Evolutionary conservation across 1,284 basidiomycete species (phyloP).

Genomic region (Sanghuangporus weigelae): DNA sequence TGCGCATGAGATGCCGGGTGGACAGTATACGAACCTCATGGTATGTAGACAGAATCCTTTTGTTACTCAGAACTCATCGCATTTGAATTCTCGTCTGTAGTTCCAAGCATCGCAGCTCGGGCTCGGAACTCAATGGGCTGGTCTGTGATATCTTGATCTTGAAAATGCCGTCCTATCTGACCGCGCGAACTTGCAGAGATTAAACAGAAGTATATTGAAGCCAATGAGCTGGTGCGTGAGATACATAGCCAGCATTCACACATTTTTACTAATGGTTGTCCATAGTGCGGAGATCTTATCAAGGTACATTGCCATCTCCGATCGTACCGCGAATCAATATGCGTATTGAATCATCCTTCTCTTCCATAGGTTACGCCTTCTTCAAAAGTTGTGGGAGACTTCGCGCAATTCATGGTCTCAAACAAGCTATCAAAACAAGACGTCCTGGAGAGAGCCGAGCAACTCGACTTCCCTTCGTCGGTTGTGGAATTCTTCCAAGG

Average conservation of each 20-base stretch:
- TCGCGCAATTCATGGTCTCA: conserved; percentile 98
- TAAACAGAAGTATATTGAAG: conserved; percentile 98
- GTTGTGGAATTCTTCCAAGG: conserved; percentile 98
- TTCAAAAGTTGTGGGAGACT: conserved; percentile 98
- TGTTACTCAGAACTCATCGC: conserved; percentile 7
- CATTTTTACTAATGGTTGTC: neutral
- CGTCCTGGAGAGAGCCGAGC: conserved; percentile 80
- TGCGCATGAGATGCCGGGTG: conserved; percentile 99
- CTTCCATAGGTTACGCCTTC: conserved; percentile 83
- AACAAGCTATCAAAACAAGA: conserved; percentile 88
- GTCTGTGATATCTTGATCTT: conserved; percentile 32
- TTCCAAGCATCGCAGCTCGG: conserved; percentile 99
- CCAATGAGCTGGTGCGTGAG: conserved; percentile 77
- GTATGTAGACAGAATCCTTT: conserved; percentile 34
- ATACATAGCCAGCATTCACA: neutral
- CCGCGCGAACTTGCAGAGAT: conserved; percentile 56
- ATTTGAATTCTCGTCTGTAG: conserved; percentile 35
- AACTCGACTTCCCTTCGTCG: conserved; percentile 95
- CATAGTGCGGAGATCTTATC: conserved; percentile 93
- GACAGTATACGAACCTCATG: conserved; percentile 94
- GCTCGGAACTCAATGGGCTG: conserved; percentile 94
- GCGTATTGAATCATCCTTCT: neutral
- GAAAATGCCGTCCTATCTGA: conserved; percentile 8
- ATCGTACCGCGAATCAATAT: too few species aligned
- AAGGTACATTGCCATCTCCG: conserved; percentile 48